Evolutionary conservation across 2,329 filamentous ascomycete genomes (phyloP), one percentile per base, ranked within the genome.

Genomic region (Dendrostoma leiphaemia): DNA sequence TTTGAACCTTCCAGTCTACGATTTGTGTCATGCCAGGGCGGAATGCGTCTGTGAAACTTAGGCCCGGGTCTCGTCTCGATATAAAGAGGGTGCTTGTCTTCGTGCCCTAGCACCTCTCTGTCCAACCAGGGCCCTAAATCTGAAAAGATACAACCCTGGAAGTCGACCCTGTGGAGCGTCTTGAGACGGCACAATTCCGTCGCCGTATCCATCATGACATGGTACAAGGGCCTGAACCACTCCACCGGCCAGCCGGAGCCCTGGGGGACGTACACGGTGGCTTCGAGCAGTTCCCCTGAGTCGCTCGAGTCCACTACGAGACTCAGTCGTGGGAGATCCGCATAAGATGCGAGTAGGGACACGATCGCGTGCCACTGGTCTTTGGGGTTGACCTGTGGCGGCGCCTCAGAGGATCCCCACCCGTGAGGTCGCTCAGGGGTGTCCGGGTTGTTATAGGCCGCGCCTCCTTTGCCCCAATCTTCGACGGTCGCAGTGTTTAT

Each of bases 1-100:
- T 47, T 52, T 23, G 43, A 52, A 8, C 50, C 50, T 23, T 52
- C 50, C 28, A 52, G 50, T 35, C 43, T 52, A 6, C 15, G 32
- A 10, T 31, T 21, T 17, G 13, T 12, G n/a, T 52, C 43, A 15
- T 52, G 50, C 50, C 50, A 52, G 5, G 12, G 12, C 4, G 50
- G 50, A 4, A 31, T 13, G 6, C 10, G n/a, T 6, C 37, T 10
- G n/a, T 32, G 26, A 10, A 23, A 40, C 12, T 12, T 12, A 19
- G 34, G 50, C 12, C 7, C 4, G 6, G 40, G 6, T 15, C 12
- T 28, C 21, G 45, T n/a, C 8, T 23, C 45, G 29, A 48, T 21
- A 48, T n/a, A n/a, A n/a, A n/a, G n/a, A n/a, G n/a, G n/a, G n/a
- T 19, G 40, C 12, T 17, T 15, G 15, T 15, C 15, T 6, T 24